Base-by-base conservation (phyloP, 768 basidiomycete genomes). In the Erythrobasidium yunnanense region DNA sequence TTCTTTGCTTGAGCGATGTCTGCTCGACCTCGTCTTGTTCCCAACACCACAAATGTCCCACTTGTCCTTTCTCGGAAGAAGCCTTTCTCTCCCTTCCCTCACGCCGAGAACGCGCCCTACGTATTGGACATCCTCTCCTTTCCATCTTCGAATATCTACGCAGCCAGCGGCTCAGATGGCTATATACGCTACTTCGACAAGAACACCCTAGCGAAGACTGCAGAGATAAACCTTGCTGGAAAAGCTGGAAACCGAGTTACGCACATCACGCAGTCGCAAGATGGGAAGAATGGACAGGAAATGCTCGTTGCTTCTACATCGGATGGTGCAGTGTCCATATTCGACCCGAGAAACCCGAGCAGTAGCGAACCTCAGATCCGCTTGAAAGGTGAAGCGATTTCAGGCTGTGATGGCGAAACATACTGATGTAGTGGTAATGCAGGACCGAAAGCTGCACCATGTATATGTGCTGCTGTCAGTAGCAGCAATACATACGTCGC, bases 41-140 rank as follows among this genome's bases (percentile, higher is more conserved):
- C 38, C 38, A 42, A 42, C 38, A 42, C 38, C 38, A 11, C 38
- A 11, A 42, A 42, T 42, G 11, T 42, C n/a, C 63, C 66, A 2
- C 68, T 71, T 3, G 53, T 55, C n/a, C 70, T 71, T 54, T 66
- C 38, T 18, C 66, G 55, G 0, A 68, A 69, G 27, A 35, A 50
- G 22, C 11, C 62, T 15, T 71, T 66, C 46, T 56, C 65, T n/a
- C 70, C 70, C 13, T 29, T 22, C 18, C n/a, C 60, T n/a, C 11
- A 11, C n/a, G 11, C 38, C 29, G 17, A 57, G n/a, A 55, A 66
- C 22, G 62, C 71, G n/a, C 69, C 67, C 13, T 73, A 73, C 51
- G 72, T 73, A 35, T 67, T 71, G 15, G 70, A 73, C 53, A 47
- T 65, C 2, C 65, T 71, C 20, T 52, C 70, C 38, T 63, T 52